These are phyloP conservation scores for Cicer pinnatifidum DNA, from an alignment of 306 rosid species.

Conservation along the genomic window DNA sequence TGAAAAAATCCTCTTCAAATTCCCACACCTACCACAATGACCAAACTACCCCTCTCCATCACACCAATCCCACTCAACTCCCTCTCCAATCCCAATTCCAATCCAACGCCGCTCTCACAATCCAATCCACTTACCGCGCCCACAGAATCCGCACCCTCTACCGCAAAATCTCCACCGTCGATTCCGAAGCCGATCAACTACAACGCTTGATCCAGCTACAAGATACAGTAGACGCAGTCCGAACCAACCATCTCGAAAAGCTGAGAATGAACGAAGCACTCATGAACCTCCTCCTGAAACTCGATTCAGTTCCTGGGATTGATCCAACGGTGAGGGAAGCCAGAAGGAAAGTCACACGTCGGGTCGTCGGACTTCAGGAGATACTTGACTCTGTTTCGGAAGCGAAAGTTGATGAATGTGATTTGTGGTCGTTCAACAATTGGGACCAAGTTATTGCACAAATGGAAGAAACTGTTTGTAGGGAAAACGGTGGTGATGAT, in stretches of 20 bases:
- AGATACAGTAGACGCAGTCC: conserved; percentile 90
- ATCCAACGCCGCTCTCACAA: conserved; percentile 59
- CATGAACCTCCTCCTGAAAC: conserved; percentile 71
- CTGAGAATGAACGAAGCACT: conserved; percentile 77
- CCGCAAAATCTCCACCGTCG: conserved; percentile 60
- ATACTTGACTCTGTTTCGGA: conserved; percentile 69
- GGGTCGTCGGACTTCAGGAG: conserved; percentile 93
- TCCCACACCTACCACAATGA: conserved; percentile 54
- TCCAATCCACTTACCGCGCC: conserved; percentile 77
- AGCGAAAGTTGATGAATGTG: conserved; percentile 50
- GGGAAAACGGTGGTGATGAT: conserved; percentile 80
- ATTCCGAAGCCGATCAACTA: conserved; percentile 64
- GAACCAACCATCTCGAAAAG: conserved; percentile 68
- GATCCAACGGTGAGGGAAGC: conserved; percentile 85
- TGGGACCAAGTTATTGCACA: conserved; percentile 77
- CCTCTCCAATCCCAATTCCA: conserved; percentile 5
- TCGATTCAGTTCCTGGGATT: conserved; percentile 86
- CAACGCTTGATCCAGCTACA: conserved; percentile 77
- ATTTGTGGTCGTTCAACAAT: conserved; percentile 48
- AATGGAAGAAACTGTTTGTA: conserved; percentile 82
- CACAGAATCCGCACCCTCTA: conserved; percentile 70
- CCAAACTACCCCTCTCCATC: conserved; percentile 56
- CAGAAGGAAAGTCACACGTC: conserved; percentile 75
- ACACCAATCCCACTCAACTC: conserved; percentile 48
- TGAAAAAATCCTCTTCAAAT: conserved; percentile 56